Evolutionary conservation across 2,329 filamentous ascomycete genomes (phyloP), one percentile per base, ranked within the genome.

Genomic region (Ustilaginoidea virens): DNA sequence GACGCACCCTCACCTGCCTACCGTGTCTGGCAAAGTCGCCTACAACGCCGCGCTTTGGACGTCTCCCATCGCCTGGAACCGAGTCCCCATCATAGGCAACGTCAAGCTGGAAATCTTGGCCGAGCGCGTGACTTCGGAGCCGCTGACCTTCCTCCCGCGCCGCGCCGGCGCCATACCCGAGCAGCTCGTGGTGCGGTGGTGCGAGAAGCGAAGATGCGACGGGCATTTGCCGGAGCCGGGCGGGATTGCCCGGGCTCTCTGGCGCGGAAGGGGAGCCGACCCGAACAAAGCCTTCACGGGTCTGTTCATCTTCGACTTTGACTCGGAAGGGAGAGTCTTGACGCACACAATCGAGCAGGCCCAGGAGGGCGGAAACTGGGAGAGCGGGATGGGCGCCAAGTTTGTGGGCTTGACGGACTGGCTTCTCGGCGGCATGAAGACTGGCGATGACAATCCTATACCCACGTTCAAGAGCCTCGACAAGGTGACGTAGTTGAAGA

Each of bases 31-130:
- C 29, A 74, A 80, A 26, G 79, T 94, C 20, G 79, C 83, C 27
- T 98, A 98, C 52, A 80, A 80, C 20, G 87, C 90, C 12, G 90
- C 90, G 3, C 63, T 98, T 21, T 96, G 86, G 86, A 94, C 90
- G 1, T 85, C 86, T 0, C 90, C 90, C 0, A 78, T 98, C 29
- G 87, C 86, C 17, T 98, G 90, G 90, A 92, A 92, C 45, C 74
- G 81, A 17, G 68, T 98, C 1, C 90, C 90, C 3, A 71, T 96
- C 13, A 69, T 94, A 18, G 86, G 87, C 39, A 92, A 93, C 45
- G 82, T 94, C 25, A 76, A 74, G 41, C 68, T 98, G 8, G 74
- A 82, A 42, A 90, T 98, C 29, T 55, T 92, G 12, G 87, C 81
- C 9, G 86, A 93, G 60, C 80, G 87, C 41, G 90, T 98, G 69